A percentile compares a stretch with the other conserved stretches of the same genome.
Conservation (phyloP, 78 protist genomes). For the Cavenderia fasciculata region DNA sequence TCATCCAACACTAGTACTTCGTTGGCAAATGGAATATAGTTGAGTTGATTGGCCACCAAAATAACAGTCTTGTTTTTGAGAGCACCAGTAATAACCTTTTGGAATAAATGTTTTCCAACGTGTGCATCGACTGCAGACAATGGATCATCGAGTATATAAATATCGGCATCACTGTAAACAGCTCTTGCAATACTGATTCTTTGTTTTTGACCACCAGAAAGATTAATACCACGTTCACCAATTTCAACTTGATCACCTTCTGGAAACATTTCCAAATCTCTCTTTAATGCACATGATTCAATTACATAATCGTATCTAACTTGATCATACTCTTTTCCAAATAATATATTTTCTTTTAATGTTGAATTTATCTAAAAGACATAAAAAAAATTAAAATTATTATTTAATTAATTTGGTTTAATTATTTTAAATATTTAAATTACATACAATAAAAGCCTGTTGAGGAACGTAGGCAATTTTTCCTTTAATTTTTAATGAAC, state of each 20-base stretch:
- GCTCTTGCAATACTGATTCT: conserved; percentile 94
- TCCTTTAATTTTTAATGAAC: conserved; percentile 23
- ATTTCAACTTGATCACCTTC: conserved; percentile 92
- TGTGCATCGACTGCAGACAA: conserved; percentile 94
- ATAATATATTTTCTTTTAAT: conserved; percentile 91
- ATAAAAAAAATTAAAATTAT: too few species aligned
- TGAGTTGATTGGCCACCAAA: conserved; percentile 85
- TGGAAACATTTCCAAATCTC: conserved; percentile 83
- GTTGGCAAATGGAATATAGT: conserved; percentile 25
- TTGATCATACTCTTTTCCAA: conserved; percentile 78
- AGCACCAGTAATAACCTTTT: conserved; percentile 31
- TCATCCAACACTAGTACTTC: conserved; percentile 50
- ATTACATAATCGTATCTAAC: conserved; percentile 62
- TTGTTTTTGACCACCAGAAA: conserved; percentile 98
- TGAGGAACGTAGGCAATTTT: conserved; percentile 91
- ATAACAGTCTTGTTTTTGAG: conserved; percentile 76
- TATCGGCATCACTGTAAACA: conserved; percentile 84
- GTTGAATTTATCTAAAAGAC: conserved; percentile 87
- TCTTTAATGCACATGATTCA: conserved; percentile 78
- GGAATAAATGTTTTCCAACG: conserved; percentile 85
- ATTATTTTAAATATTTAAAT: too few species aligned
- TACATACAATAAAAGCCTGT: too few species aligned
- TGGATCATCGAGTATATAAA: conserved; percentile 93
- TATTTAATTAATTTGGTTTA: too few species aligned
- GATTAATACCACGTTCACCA: conserved; percentile 97